phyloP scores from a whole-genome alignment of 805 yeast species.

The Lipomyces chichibuensis region DNA sequence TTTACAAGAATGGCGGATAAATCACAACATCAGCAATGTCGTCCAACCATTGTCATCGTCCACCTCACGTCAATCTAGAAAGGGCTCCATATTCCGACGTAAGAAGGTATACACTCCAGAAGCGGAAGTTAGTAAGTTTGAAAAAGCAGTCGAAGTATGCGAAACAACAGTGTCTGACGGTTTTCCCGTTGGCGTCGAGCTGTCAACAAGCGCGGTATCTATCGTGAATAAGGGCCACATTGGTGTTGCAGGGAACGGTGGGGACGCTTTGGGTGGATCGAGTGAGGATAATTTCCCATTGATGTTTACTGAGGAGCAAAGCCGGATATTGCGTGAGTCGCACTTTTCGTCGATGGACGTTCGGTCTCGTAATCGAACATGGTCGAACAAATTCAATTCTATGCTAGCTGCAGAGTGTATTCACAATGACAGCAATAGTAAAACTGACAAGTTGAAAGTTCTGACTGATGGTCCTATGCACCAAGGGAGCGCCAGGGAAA shows the following conservation, averaged over 20 bases:
- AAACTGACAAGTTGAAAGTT: background rate
- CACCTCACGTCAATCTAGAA: background rate
- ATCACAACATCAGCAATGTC: background rate
- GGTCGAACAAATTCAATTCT: background rate
- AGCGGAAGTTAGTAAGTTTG: background rate
- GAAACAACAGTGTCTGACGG: background rate
- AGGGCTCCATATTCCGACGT: background rate
- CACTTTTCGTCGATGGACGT: background rate
- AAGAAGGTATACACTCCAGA: background rate
- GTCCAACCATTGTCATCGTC: background rate
- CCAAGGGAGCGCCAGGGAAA: background rate
- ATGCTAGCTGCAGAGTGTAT: too few relatives aligned
- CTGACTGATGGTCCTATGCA: background rate
- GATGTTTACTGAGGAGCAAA: background rate
- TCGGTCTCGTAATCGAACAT: background rate
- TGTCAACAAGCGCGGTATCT: background rate
- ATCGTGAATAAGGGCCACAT: background rate
- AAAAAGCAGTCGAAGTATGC: background rate
- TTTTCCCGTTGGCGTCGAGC: background rate
- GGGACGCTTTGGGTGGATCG: background rate
- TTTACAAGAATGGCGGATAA: background rate
- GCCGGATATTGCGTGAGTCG: background rate
- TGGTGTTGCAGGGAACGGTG: background rate
- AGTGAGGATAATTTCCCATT: background rate
- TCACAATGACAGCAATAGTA: background rate